phyloP scores from a whole-genome alignment of 257 asterid genomes.

The Voacanga thouarsii region DNA sequence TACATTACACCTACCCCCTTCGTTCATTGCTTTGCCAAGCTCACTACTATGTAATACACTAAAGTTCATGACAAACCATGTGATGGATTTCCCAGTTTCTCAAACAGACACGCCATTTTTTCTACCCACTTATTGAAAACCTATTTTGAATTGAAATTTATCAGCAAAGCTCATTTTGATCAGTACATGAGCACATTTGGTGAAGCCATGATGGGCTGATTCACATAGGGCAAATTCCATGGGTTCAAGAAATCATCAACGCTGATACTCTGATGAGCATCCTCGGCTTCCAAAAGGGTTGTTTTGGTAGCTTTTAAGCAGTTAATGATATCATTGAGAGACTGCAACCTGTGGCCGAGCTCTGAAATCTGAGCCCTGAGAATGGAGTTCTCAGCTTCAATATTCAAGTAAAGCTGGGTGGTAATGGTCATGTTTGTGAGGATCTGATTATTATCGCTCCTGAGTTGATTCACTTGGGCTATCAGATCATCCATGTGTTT shows the following conservation, averaged over 20 bases:
- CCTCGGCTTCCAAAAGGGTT: constrained; percentile 6
- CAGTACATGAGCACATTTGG: constrained; percentile 41
- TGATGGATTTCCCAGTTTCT: no score
- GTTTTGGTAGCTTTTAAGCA: constrained; percentile 22
- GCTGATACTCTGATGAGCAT: constrained; percentile 6
- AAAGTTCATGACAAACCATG: no score
- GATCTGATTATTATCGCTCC: constrained; percentile 27
- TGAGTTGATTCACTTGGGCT: constrained; percentile 21
- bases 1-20: no score
- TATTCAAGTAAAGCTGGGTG: constrained; percentile 20
- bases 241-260: constrained; percentile 45
- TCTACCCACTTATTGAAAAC: neutral
- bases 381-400: constrained; percentile 32
- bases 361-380: constrained; percentile 34
- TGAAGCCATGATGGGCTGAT: constrained; percentile 53
- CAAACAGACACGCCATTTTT: no score
- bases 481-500: constrained; percentile 27
- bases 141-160: no score
- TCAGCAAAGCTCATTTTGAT: constrained; percentile 7
- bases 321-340: constrained; percentile 45
- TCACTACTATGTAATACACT: no score
- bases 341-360: constrained; percentile 41
- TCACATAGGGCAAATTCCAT: constrained; percentile 42
- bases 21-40: no score
- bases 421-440: constrained; percentile 20